Evolutionary conservation across 106 monocot species (phyloP).

Genomic region (Platanthera guangdongensis): DNA sequence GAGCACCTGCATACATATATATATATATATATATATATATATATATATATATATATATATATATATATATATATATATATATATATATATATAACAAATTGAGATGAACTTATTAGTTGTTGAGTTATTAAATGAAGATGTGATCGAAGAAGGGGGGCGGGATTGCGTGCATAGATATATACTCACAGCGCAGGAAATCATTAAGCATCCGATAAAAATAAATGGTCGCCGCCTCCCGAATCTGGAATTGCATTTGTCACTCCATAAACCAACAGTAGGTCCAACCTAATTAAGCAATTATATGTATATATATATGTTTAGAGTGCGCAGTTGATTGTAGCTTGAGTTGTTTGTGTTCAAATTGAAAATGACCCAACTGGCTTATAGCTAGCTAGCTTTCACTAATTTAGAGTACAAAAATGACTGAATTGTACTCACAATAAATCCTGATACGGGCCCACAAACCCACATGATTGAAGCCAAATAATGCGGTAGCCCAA

Average conservation of each 20-base stretch:
- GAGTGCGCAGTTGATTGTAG: too few species aligned
- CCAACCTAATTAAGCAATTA: slow-evolving; percentile 37
- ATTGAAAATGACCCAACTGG: neutral
- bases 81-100: neutral
- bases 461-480: slow-evolving; percentile 63
- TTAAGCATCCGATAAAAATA: slow-evolving; percentile 48
- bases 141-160: neutral
- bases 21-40: neutral
- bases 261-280: slow-evolving; percentile 74
- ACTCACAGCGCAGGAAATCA: slow-evolving; percentile 63
- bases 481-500: slow-evolving; percentile 50
- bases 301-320: too few species aligned
- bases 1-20: slow-evolving; percentile 33
- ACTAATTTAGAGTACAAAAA: neutral
- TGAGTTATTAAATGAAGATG: too few species aligned
- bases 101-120: neutral
- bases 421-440: slow-evolving; percentile 24
- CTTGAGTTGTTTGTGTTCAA: neutral
- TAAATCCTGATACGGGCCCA: slow-evolving; percentile 50
- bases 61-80: neutral
- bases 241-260: slow-evolving; percentile 53
- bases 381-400: neutral
- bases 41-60: neutral
- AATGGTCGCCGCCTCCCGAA: slow-evolving; percentile 72
- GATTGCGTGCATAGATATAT: too few species aligned